phyloP scores from a whole-genome alignment of 495 filamentous ascomycete genomes.

The Podospora pseudopauciseta region DNA sequence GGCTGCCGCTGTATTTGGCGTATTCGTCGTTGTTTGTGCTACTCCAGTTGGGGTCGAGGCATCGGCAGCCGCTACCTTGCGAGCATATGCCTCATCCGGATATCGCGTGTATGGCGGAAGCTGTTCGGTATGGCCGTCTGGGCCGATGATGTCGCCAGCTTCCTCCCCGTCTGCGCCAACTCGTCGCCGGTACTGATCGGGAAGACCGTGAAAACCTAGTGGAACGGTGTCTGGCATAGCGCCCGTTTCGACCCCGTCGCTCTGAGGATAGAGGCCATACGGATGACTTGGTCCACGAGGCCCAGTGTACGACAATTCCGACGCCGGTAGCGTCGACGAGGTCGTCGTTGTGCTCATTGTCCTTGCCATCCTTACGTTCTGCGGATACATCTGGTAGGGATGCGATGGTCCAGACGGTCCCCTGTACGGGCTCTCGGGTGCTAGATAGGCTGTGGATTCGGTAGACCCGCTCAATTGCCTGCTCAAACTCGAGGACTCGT shows the following conservation, averaged over 20 bases:
- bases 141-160: constrained; percentile 77
- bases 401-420: constrained; percentile 73
- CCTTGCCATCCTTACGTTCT: constrained; percentile 63
- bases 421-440: constrained; percentile 57
- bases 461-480: constrained; percentile 34
- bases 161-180: constrained; percentile 81
- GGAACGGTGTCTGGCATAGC: constrained; percentile 41
- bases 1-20: constrained; percentile 16
- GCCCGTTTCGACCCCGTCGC: constrained; percentile 40
- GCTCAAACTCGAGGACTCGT: constrained; percentile 22
- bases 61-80: constrained; percentile 22
- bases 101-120: constrained; percentile 74
- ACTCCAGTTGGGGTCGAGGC: background rate
- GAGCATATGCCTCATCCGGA: constrained; percentile 25
- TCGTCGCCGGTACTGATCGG: constrained; percentile 62
- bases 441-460: constrained; percentile 41
- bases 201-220: constrained; percentile 68
- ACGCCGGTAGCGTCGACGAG: constrained; percentile 51
- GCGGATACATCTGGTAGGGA: constrained; percentile 81
- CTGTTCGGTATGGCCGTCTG: constrained; percentile 85
- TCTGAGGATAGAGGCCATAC: constrained; percentile 80
- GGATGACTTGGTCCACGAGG: constrained; percentile 73
- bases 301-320: constrained; percentile 58
- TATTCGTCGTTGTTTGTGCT: constrained; percentile 5
- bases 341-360: constrained; percentile 63